phyloP scores from a whole-genome alignment of 139 green algal species.

The Coccomyxa sp. region DNA sequence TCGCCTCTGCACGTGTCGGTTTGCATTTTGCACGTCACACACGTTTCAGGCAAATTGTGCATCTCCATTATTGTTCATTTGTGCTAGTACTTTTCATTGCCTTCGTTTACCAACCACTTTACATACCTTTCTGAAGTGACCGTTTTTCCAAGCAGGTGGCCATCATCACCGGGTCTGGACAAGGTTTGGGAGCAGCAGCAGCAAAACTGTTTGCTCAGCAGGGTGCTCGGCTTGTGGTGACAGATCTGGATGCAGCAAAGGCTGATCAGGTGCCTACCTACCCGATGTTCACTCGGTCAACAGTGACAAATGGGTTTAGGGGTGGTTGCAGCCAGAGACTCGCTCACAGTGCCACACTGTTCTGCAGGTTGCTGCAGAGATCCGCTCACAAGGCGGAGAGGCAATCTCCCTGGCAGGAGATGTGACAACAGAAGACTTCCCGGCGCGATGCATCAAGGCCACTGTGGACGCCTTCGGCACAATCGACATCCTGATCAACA shows the following conservation, averaged over 20 bases:
- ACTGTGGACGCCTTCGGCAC: slow-evolving; percentile 52
- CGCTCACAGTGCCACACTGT: too few species aligned
- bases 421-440: slow-evolving; percentile 58
- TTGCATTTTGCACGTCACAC: too few species aligned
- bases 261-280: slow-evolving; percentile 21
- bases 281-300: background rate
- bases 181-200: slow-evolving; percentile 68
- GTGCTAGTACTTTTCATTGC: too few species aligned
- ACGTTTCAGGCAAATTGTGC: too few species aligned
- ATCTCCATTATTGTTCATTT: too few species aligned
- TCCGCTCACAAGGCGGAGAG: slow-evolving; percentile 26
- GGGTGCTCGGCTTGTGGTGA: slow-evolving; percentile 62
- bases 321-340: background rate
- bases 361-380: slow-evolving; percentile 35
- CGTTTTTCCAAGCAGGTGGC: slow-evolving; percentile 38
- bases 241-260: slow-evolving; percentile 62
- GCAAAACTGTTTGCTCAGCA: slow-evolving; percentile 64
- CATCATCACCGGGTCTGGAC: slow-evolving; percentile 75
- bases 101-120: too few species aligned
- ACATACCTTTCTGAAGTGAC: too few species aligned
- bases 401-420: slow-evolving; percentile 52
- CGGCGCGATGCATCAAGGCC: slow-evolving; percentile 36
- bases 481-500: slow-evolving; percentile 65
- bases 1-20: too few species aligned
- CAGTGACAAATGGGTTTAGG: background rate